Evolutionary conservation across 208 protist genomes (phyloP).

Genomic region (Acanthamoeba quina): DNA sequence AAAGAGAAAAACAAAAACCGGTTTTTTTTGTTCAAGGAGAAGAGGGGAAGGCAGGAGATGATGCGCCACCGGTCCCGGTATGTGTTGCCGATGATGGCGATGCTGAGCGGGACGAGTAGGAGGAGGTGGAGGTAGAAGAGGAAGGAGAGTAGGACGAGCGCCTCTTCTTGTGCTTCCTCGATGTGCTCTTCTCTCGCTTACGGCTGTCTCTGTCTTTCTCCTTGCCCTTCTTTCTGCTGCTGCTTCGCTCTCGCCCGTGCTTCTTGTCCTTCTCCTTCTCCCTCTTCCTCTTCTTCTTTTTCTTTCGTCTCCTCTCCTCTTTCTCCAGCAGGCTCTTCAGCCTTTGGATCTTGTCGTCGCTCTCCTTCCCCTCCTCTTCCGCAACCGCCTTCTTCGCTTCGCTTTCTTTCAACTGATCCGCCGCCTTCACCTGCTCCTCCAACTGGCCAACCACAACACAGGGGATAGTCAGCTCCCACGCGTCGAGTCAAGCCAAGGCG

Average conservation of each 20-base stretch:
- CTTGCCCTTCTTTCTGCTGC: constrained; percentile 51
- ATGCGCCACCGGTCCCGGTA: neutral
- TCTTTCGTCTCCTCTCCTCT: constrained; percentile 62
- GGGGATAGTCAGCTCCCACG: neutral
- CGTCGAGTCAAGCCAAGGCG: neutral
- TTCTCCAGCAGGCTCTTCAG: constrained; percentile 39
- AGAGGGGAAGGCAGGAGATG: constrained; percentile 6
- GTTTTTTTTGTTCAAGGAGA: neutral
- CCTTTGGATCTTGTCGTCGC: constrained; percentile 29
- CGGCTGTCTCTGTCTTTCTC: neutral
- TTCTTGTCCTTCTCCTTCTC: constrained; percentile 66
- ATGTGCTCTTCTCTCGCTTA: neutral
- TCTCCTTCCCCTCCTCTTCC: constrained; percentile 32
- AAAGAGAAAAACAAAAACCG: too few relatives aligned
- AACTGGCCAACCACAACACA: neutral
- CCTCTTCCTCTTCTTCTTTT: constrained; percentile 68
- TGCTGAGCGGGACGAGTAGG: neutral
- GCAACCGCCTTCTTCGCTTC: constrained; percentile 30
- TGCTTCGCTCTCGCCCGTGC: neutral
- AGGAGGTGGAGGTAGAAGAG: neutral
- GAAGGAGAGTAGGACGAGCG: neutral
- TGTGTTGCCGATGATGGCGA: neutral
- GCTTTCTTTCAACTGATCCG: constrained; percentile 7
- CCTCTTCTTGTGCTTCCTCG: constrained; percentile 6
- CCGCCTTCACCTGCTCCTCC: neutral